phyloP scores from a whole-genome alignment of 192 early-diverging fungal genomes.

The Anaeromyces robustus region DNA sequence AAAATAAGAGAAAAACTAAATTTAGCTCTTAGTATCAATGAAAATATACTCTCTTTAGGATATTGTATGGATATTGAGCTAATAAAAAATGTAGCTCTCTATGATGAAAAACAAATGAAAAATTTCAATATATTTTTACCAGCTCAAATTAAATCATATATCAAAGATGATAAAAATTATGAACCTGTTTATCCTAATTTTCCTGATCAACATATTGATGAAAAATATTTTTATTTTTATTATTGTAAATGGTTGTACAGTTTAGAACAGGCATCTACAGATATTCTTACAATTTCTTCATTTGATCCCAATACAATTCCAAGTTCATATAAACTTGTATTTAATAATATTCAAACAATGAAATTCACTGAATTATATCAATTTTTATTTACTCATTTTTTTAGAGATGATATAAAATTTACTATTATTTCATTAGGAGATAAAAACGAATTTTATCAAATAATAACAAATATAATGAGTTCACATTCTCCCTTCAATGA shows the following conservation, averaged over 20 bases:
- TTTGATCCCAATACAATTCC: neutral
- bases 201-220: neutral
- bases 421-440: neutral
- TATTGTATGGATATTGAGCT: neutral
- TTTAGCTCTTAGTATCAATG: neutral
- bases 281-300: neutral
- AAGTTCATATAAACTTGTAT: neutral
- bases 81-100: neutral
- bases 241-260: neutral
- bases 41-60: neutral
- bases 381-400: neutral
- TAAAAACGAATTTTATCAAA: neutral
- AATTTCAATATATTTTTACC: neutral
- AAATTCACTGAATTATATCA: neutral
- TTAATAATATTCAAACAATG: neutral
- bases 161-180: neutral
- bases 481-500: neutral
- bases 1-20: neutral
- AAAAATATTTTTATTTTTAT: neutral
- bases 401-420: neutral
- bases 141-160: neutral
- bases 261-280: neutral
- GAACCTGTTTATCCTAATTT: neutral
- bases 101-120: neutral
- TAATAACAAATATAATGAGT: neutral